A percentile compares a stretch with the other conserved stretches of the same genome.
phyloP scores from a whole-genome alignment of 2,329 filamentous ascomycete genomes.

The Pochonia chlamydosporia region DNA sequence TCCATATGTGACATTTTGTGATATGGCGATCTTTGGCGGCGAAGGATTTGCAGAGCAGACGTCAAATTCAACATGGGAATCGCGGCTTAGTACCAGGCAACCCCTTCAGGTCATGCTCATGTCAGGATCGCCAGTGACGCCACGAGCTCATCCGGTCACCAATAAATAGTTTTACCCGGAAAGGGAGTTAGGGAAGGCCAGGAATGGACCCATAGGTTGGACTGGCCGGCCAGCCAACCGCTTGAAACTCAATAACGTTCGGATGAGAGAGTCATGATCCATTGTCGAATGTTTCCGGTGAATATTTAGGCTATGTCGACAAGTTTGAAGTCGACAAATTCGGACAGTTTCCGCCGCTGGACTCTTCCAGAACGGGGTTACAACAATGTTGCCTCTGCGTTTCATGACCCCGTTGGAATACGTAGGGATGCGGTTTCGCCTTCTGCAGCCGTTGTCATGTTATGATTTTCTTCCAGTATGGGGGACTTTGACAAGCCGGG shows the following conservation, averaged over 20 bases:
- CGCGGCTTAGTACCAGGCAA: neutral
- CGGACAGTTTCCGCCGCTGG: neutral
- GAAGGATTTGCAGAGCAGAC: neutral
- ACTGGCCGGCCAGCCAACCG: neutral
- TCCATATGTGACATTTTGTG: neutral
- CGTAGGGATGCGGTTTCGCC: conserved; percentile 6
- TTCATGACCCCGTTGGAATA: conserved; percentile 9
- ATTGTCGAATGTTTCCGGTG: neutral
- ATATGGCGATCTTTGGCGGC: neutral
- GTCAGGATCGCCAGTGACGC: neutral
- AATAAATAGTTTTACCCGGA: neutral
- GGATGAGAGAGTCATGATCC: conserved; percentile 3
- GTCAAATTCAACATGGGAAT: neutral
- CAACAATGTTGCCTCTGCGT: conserved; percentile 1
- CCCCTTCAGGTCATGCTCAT: too few species aligned
- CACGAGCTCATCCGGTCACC: neutral
- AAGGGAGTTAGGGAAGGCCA: neutral
- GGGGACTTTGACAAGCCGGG: conserved; percentile 8
- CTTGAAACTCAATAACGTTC: neutral
- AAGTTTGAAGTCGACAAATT: conserved; percentile 1
- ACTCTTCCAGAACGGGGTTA: conserved; percentile 7
- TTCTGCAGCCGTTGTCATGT: conserved; percentile 1
- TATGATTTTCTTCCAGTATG: neutral
- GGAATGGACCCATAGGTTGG: neutral
- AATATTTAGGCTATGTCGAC: conserved; percentile 7